Conservation (phyloP, 2,329 filamentous ascomycete species). For the Talaromyces albobiverticillius region DNA sequence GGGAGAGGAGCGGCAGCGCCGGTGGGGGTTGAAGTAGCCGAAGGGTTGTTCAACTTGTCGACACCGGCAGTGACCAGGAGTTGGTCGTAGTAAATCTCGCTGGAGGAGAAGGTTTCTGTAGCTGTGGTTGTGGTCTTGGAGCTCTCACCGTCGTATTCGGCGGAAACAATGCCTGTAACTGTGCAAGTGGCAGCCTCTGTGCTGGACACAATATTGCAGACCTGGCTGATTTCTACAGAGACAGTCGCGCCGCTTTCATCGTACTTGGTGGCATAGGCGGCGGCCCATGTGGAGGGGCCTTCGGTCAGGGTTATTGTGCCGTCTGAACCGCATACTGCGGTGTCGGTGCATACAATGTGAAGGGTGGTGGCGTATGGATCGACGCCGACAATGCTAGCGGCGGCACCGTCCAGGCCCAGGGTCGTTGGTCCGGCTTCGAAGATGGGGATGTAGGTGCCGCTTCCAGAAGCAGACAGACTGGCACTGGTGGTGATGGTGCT, state of each 20-base stretch:
- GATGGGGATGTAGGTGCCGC: conserved; percentile 15
- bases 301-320: conserved; percentile 18
- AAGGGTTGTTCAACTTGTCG: conserved; percentile 17
- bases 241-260: conserved; percentile 10
- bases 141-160: background rate
- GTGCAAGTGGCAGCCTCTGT: conserved; percentile 18
- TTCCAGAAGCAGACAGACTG: conserved; percentile 8
- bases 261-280: conserved; percentile 7
- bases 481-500: background rate
- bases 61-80: conserved; percentile 19
- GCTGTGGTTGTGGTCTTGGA: conserved; percentile 7
- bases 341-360: conserved; percentile 15
- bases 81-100: conserved; percentile 15
- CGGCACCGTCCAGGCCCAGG: conserved; percentile 1
- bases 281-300: conserved; percentile 20
- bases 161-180: conserved; percentile 4
- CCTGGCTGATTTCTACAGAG: conserved; percentile 7
- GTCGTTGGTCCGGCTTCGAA: conserved; percentile 14
- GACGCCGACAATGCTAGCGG: conserved; percentile 18
- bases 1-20: conserved; percentile 9
- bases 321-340: conserved; percentile 12
- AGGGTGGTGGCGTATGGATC: conserved; percentile 19
- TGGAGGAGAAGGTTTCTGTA: conserved; percentile 2
- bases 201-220: conserved; percentile 19
- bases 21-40: conserved; percentile 14